Conservation (phyloP, 768 basidiomycete species). For the Phlebiopsis gigantea region DNA sequence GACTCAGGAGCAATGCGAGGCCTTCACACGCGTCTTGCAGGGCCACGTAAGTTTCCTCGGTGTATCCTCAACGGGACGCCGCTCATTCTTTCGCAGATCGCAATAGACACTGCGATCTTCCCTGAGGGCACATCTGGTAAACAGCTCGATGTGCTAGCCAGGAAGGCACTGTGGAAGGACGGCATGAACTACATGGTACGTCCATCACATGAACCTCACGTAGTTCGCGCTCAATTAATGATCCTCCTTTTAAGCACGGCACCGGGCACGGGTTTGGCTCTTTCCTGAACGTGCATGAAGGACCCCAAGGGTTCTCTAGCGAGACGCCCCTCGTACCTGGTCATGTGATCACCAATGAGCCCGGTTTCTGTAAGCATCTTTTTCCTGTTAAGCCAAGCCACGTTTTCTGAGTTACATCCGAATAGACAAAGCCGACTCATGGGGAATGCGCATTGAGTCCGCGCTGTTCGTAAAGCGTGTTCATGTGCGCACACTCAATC, state of each 20-base stretch:
- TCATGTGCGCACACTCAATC: conserved; percentile 33
- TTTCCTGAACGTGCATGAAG: conserved; percentile 83
- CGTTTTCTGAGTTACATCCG: not conserved
- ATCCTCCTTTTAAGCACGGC: conserved; percentile 55
- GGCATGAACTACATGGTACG: conserved; percentile 74
- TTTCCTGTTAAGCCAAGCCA: not conserved
- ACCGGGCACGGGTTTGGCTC: conserved; percentile 90
- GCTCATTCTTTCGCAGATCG: conserved; percentile 52
- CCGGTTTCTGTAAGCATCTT: conserved; percentile 75
- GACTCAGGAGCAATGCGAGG: conserved; percentile 79
- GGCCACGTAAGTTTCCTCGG: conserved; percentile 70
- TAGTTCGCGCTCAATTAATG: not conserved
- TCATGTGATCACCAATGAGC: conserved; percentile 91
- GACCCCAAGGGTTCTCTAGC: conserved; percentile 73
- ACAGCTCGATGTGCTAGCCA: conserved; percentile 85
- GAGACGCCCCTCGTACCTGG: conserved; percentile 72
- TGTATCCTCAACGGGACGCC: conserved; percentile 7
- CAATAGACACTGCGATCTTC: conserved; percentile 85
- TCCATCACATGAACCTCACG: not conserved
- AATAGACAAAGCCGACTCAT: conserved; percentile 52
- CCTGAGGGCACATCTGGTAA: conserved; percentile 84
- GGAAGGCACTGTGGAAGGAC: conserved; percentile 83
- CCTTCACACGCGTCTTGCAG: conserved; percentile 92
- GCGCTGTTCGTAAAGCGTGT: conserved; percentile 69
- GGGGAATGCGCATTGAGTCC: conserved; percentile 92